phyloP scores from a whole-genome alignment of 768 basidiomycete species.

The Amyloporia xantha region DNA sequence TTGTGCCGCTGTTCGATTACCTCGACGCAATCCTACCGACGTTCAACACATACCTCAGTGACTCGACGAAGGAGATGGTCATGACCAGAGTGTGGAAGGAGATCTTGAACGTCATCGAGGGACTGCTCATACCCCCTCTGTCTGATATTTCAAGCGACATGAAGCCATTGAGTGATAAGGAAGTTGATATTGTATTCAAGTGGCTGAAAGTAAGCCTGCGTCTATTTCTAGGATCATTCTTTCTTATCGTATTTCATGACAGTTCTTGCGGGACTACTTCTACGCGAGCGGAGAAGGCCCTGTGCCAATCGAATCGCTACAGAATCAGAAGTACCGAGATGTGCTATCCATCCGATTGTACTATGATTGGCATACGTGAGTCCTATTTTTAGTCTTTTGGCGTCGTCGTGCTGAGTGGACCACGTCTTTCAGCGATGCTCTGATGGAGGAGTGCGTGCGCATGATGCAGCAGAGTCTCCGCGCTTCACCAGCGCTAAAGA shows the following conservation, averaged over 20 bases:
- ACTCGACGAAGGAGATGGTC: slow-evolving; percentile 82
- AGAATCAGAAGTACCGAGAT: slow-evolving; percentile 94
- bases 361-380: slow-evolving; percentile 93
- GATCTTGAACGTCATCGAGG: slow-evolving; percentile 79
- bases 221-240: neutral
- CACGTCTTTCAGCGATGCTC: slow-evolving; percentile 46
- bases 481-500: slow-evolving; percentile 68
- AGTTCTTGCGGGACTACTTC: slow-evolving; percentile 96
- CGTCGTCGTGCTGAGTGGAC: neutral
- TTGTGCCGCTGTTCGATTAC: slow-evolving; percentile 89
- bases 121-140: slow-evolving; percentile 83
- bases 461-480: slow-evolving; percentile 89
- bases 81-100: slow-evolving; percentile 97
- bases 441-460: slow-evolving; percentile 93
- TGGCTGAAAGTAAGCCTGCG: slow-evolving; percentile 75
- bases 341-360: slow-evolving; percentile 85
- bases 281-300: slow-evolving; percentile 91
- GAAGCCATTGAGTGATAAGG: slow-evolving; percentile 90
- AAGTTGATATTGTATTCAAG: slow-evolving; percentile 97
- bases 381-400: slow-evolving; percentile 10
- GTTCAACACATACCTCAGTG: slow-evolving; percentile 81
- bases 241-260: neutral
- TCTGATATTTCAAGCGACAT: slow-evolving; percentile 82
- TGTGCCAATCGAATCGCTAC: slow-evolving; percentile 75
- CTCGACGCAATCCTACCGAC: slow-evolving; percentile 91